A percentile compares a stretch with the other conserved stretches of the same genome.
Evolutionary conservation across 1,284 basidiomycete species (phyloP).

Genomic region (Ganoderma sinense): DNA sequence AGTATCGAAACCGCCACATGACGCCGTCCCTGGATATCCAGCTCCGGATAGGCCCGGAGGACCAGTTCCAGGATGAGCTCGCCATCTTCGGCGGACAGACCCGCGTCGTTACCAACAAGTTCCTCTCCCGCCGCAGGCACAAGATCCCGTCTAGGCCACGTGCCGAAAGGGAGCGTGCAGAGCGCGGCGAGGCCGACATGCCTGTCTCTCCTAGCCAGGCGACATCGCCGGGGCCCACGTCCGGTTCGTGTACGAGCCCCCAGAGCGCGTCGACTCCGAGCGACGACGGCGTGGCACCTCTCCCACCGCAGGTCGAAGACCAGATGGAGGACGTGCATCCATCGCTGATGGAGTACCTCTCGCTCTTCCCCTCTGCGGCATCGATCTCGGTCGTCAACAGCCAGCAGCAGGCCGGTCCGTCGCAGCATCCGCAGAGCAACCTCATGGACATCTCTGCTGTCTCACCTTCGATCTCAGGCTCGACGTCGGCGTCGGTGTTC

Average conservation of each 20-base stretch:
- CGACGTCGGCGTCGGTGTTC: conserved; percentile 10
- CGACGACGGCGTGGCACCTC: conserved; percentile 31
- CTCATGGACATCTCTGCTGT: conserved; percentile 12
- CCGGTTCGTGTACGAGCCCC: conserved; percentile 26
- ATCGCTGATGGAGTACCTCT: conserved; percentile 54
- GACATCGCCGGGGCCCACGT: conserved; percentile 23
- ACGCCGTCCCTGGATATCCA: conserved; percentile 38
- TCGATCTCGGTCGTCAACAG: conserved; percentile 37
- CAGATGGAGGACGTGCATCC: conserved; percentile 64
- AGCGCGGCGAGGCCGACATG: conserved; percentile 2
- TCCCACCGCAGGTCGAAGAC: conserved; percentile 36
- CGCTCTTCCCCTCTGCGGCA: conserved; percentile 45
- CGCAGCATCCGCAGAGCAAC: neutral
- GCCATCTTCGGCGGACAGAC: conserved; percentile 66
- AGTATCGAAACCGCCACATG: conserved; percentile 39
- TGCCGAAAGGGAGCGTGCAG: conserved; percentile 10
- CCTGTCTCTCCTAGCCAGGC: conserved; percentile 25
- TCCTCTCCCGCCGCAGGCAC: conserved; percentile 32
- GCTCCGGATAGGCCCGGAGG: conserved; percentile 41
- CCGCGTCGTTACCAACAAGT: conserved; percentile 52
- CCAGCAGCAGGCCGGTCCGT: conserved; percentile 4
- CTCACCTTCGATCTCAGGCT: neutral
- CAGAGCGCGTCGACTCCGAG: conserved; percentile 34
- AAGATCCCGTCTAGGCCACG: conserved; percentile 22
- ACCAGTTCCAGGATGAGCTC: conserved; percentile 66